Conservation (phyloP, 2,329 filamentous ascomycete species). For the Hypomyces rosellus region DNA sequence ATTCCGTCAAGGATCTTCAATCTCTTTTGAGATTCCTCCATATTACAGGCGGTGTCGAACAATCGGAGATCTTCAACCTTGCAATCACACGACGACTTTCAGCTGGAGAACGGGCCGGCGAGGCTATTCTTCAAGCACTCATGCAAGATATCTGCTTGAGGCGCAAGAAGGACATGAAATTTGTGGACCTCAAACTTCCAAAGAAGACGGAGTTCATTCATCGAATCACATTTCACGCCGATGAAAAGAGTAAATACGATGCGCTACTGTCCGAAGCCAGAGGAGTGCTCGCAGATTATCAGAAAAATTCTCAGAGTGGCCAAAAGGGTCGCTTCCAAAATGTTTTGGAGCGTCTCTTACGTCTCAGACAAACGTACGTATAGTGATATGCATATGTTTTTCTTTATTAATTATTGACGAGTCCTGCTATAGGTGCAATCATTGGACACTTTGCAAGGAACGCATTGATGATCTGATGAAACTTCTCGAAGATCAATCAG, state of each 20-base stretch:
- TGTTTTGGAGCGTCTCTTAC: conserved; percentile 73
- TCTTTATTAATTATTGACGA: not conserved
- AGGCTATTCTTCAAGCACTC: conserved; percentile 63
- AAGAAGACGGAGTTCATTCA: conserved; percentile 73
- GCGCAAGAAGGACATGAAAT: conserved; percentile 81
- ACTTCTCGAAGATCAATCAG: conserved; percentile 59
- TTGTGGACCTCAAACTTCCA: conserved; percentile 75
- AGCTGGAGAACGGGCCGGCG: conserved; percentile 49
- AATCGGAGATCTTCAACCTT: conserved; percentile 65
- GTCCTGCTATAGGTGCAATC: conserved; percentile 56
- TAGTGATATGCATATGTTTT: not conserved
- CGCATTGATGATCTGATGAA: conserved; percentile 67
- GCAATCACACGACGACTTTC: conserved; percentile 57
- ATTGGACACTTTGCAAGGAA: conserved; percentile 75
- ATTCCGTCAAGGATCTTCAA: conserved; percentile 74
- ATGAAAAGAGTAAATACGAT: conserved; percentile 74
- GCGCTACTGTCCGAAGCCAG: conserved; percentile 69
- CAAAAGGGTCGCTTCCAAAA: conserved; percentile 59
- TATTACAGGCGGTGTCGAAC: conserved; percentile 69
- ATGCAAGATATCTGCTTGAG: conserved; percentile 78
- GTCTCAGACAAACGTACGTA: conserved; percentile 65
- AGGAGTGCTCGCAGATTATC: conserved; percentile 59
- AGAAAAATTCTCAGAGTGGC: conserved; percentile 35
- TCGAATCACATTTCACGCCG: conserved; percentile 62
- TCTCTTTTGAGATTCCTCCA: conserved; percentile 72